phyloP scores from a whole-genome alignment of 371 early-diverging fungal genomes.

The Syncephalis fuscata region DNA sequence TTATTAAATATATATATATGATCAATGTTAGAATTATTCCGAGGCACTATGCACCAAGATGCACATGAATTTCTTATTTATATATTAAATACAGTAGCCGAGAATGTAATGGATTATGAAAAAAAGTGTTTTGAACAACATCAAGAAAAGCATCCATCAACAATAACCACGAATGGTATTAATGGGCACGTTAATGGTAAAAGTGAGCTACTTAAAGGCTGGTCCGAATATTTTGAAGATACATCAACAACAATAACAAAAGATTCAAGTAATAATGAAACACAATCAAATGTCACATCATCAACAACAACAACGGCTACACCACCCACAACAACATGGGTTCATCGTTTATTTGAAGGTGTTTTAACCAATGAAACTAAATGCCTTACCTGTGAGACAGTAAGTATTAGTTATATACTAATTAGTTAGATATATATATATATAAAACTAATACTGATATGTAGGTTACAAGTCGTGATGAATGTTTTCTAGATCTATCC shows the following conservation, averaged over 20 bases:
- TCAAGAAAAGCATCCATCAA: constrained; percentile 3
- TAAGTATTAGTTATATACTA: constrained; percentile 11
- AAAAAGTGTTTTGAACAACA: constrained; percentile 17
- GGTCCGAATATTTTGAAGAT: too few relatives aligned
- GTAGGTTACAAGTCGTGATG: constrained; percentile 83
- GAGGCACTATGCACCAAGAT: constrained; percentile 90
- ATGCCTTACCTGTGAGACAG: constrained; percentile 90
- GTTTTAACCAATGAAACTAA: constrained; percentile 87
- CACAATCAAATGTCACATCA: too few relatives aligned
- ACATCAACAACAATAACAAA: neutral
- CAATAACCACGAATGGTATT: constrained; percentile 2
- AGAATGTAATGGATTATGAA: constrained; percentile 54
- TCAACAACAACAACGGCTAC: too few relatives aligned
- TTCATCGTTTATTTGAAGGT: constrained; percentile 91
- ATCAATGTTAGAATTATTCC: constrained; percentile 63
- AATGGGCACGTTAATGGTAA: neutral
- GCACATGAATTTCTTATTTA: constrained; percentile 96
- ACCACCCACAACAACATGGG: constrained; percentile 41
- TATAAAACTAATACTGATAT: neutral
- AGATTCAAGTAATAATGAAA: neutral
- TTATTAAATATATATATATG: too few relatives aligned
- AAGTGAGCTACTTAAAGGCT: neutral
- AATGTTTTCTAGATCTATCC: constrained; percentile 87
- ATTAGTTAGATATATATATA: neutral
- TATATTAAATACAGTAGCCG: constrained; percentile 78